A percentile compares a stretch with the other conserved stretches of the same genome.
Conservation (phyloP, 257 asterid species). For the Jasminum sambac region DNA sequence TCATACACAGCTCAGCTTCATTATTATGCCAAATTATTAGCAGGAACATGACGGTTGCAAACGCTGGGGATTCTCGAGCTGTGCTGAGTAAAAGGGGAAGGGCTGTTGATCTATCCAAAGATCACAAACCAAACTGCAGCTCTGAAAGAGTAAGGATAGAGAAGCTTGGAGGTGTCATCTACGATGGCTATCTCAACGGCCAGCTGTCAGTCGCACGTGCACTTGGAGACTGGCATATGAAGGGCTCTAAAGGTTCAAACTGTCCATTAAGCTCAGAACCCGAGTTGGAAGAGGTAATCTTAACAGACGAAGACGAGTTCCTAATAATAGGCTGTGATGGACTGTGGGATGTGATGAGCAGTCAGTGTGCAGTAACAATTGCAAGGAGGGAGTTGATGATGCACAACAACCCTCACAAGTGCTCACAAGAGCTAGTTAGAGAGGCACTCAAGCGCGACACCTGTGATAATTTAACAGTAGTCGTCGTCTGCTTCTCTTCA, state of each 20-base stretch:
- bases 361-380: constrained; percentile 80
- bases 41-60: constrained; percentile 75
- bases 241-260: constrained; percentile 71
- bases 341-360: constrained; percentile 92
- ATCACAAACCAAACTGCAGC: constrained; percentile 77
- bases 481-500: constrained; percentile 48
- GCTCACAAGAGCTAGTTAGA: constrained; percentile 60
- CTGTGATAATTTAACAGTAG: constrained; percentile 48
- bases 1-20: neutral
- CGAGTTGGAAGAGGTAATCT: constrained; percentile 60
- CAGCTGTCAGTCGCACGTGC: constrained; percentile 90
- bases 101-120: constrained; percentile 76
- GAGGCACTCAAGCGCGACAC: constrained; percentile 54
- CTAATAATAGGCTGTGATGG: constrained; percentile 88
- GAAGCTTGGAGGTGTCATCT: constrained; percentile 71
- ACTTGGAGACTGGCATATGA: constrained; percentile 90
- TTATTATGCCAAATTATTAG: neutral
- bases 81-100: constrained; percentile 83
- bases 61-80: constrained; percentile 90
- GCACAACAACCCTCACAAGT: constrained; percentile 74
- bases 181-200: constrained; percentile 87
- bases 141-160: constrained; percentile 73
- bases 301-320: constrained; percentile 83
- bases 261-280: constrained; percentile 76
- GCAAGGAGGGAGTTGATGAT: constrained; percentile 79